Evolutionary conservation across 805 yeast genomes (phyloP).

Genomic region (Candida sithepensis): DNA sequence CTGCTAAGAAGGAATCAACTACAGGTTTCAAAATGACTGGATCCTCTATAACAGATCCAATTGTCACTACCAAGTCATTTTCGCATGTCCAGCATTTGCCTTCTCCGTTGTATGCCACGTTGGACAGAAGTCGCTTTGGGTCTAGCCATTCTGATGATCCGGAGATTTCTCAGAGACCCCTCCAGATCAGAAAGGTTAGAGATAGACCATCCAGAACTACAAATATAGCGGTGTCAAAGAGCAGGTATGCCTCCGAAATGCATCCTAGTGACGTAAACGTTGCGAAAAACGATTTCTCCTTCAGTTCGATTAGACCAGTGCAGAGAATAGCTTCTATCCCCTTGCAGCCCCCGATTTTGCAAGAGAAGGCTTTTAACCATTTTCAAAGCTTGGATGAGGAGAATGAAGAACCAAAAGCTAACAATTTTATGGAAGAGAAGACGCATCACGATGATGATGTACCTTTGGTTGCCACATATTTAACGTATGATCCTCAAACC

Average conservation of each 20-base stretch:
- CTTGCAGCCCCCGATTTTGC: conserved; percentile 13
- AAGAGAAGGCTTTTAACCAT: conserved; percentile 12
- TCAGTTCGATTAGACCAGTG: conserved; percentile 24
- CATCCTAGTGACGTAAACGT: conserved; percentile 6
- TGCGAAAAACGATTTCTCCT: conserved; percentile 9
- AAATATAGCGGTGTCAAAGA: neutral
- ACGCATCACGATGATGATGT: conserved; percentile 1
- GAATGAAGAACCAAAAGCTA: neutral
- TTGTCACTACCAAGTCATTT: conserved; percentile 3
- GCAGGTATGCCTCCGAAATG: conserved; percentile 13
- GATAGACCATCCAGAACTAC: neutral
- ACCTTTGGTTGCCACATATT: conserved; percentile 4
- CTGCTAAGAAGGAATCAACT: neutral
- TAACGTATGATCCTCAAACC: conserved; percentile 11
- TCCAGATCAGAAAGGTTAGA: conserved; percentile 8
- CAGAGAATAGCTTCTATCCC: conserved; percentile 30
- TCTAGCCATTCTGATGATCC: neutral
- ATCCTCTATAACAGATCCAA: neutral
- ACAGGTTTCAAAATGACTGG: neutral
- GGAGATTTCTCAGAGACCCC: neutral
- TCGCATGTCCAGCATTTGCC: conserved; percentile 21
- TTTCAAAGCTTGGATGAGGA: conserved; percentile 7
- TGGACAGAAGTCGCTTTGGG: neutral
- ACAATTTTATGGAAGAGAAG: conserved; percentile 4
- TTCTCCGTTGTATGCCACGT: conserved; percentile 16